phyloP scores from a whole-genome alignment of 495 filamentous ascomycete species.

The Pseudomonodictys pantanalensis region DNA sequence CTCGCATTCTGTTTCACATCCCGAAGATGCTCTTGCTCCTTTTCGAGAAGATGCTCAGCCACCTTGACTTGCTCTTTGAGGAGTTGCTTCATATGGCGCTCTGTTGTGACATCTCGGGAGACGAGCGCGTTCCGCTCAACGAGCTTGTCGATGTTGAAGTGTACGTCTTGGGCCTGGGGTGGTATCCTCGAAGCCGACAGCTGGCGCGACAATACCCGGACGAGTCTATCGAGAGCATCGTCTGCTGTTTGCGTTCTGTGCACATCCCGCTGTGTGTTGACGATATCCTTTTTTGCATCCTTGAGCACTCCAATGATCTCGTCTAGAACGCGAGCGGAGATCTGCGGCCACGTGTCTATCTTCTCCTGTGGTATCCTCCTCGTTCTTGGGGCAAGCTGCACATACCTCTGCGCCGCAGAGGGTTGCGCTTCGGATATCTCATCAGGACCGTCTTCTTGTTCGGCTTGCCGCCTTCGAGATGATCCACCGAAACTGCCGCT shows the following conservation, averaged over 20 bases:
- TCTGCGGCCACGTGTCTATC: slow-evolving; percentile 13
- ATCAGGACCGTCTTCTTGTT: neutral
- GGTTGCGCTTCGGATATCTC: slow-evolving; percentile 2
- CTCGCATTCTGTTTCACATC: slow-evolving; percentile 56
- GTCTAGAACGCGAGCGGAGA: slow-evolving; percentile 3
- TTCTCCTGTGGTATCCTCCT: slow-evolving; percentile 53
- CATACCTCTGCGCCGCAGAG: neutral
- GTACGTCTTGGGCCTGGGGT: slow-evolving; percentile 52
- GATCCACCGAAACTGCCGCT: neutral
- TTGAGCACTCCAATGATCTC: slow-evolving; percentile 5
- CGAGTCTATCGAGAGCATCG: slow-evolving; percentile 48
- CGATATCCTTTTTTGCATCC: slow-evolving; percentile 35
- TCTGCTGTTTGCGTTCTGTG: slow-evolving; percentile 57
- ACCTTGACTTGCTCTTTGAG: slow-evolving; percentile 54
- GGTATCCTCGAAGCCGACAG: slow-evolving; percentile 62
- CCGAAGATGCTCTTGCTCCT: slow-evolving; percentile 51
- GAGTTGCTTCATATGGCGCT: slow-evolving; percentile 53
- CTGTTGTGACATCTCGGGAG: slow-evolving; percentile 46
- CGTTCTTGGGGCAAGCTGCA: slow-evolving; percentile 48
- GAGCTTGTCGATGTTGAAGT: slow-evolving; percentile 61
- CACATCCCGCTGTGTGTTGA: slow-evolving; percentile 54
- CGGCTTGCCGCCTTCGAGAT: slow-evolving; percentile 1
- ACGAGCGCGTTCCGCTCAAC: slow-evolving; percentile 54
- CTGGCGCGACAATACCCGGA: slow-evolving; percentile 50
- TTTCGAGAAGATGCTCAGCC: slow-evolving; percentile 52